Percentiles rank a stretch among this genome's conserved stretches.
phyloP scores from a whole-genome alignment of 1,139 yeast species.

The Protomyces inundatus region DNA sequence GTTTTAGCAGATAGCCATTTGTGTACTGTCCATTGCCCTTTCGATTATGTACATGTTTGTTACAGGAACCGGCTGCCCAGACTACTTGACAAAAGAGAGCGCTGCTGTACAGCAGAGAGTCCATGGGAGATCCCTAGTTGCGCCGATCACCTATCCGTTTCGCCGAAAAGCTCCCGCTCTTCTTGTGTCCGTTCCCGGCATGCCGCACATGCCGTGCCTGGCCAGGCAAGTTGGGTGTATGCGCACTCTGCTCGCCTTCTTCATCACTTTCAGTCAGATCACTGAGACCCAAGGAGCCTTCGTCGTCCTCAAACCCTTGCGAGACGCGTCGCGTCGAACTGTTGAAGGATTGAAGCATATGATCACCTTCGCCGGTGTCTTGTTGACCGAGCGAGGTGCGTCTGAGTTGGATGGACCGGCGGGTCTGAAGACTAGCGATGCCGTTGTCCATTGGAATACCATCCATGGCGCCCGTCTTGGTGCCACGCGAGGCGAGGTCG shows the following conservation, averaged over 20 bases:
- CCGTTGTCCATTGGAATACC: slow-evolving; percentile 83
- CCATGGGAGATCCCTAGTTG: too few relatives aligned
- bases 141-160: neutral
- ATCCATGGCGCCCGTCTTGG: slow-evolving; percentile 51
- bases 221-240: neutral
- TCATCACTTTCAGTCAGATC: slow-evolving; percentile 20
- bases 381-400: slow-evolving; percentile 34
- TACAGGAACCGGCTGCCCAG: too few relatives aligned
- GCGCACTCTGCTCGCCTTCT: neutral
- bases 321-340: neutral
- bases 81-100: too few relatives aligned
- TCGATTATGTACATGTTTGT: too few relatives aligned
- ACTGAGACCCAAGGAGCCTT: slow-evolving; percentile 7
- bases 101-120: too few relatives aligned
- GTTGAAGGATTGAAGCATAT: neutral
- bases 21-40: too few relatives aligned
- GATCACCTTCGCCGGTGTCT: slow-evolving; percentile 15
- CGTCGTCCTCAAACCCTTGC: neutral
- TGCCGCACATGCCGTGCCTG: neutral
- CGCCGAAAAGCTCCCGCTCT: slow-evolving; percentile 6
- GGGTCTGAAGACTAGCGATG: slow-evolving; percentile 72
- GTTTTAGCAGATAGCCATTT: too few relatives aligned
- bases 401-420: slow-evolving; percentile 47
- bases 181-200: slow-evolving; percentile 4
- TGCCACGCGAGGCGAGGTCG: slow-evolving; percentile 38